A percentile compares a stretch with the other conserved stretches of the same genome.
These are phyloP conservation scores for Hericium rajendrae DNA, from an alignment of 768 basidiomycete species.

Conservation along the genomic window DNA sequence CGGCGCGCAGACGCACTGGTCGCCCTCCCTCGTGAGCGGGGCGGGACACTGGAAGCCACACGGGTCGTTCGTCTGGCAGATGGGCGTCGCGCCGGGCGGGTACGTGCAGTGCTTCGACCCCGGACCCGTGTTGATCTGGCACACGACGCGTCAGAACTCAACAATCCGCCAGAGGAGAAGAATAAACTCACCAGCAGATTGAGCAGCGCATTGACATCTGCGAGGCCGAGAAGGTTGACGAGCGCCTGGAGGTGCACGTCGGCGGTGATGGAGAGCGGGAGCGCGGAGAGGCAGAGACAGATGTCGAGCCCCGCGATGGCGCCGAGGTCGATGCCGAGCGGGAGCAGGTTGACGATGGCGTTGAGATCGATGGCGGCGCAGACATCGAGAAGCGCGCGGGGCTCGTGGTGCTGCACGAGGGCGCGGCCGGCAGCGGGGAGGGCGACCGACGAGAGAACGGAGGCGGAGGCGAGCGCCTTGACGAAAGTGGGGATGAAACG, in stretches of 20 bases:
- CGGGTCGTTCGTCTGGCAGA: conserved; percentile 23
- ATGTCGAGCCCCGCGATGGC: conserved; percentile 16
- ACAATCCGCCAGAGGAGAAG: not conserved
- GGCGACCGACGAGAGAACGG: not conserved
- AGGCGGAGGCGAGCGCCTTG: not conserved
- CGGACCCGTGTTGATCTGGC: conserved; percentile 28
- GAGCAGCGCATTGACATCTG: conserved; percentile 6
- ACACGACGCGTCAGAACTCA: not conserved
- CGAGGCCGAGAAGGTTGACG: conserved; percentile 6
- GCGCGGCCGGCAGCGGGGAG: not conserved
- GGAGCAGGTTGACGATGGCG: not conserved
- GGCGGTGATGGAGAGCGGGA: conserved; percentile 9
- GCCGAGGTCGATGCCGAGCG: conserved; percentile 3
- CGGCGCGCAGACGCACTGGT: conserved; percentile 28
- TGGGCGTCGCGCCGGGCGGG: conserved; percentile 23
- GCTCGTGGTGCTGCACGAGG: conserved; percentile 14
- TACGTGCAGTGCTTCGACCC: conserved; percentile 24
- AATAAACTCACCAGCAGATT: conserved; percentile 17
- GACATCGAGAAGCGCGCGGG: conserved; percentile 12
- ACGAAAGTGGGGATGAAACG: not conserved
- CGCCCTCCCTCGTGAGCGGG: conserved; percentile 19
- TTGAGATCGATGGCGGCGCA: conserved; percentile 15
- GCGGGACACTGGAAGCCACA: conserved; percentile 28
- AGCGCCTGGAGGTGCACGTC: conserved; percentile 6
- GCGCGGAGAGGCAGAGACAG: conserved; percentile 30